Percentiles rank a stretch among this genome's conserved stretches.
phyloP scores from a whole-genome alignment of 805 yeast species.

The Groenewaldozyma salmanticensis region DNA sequence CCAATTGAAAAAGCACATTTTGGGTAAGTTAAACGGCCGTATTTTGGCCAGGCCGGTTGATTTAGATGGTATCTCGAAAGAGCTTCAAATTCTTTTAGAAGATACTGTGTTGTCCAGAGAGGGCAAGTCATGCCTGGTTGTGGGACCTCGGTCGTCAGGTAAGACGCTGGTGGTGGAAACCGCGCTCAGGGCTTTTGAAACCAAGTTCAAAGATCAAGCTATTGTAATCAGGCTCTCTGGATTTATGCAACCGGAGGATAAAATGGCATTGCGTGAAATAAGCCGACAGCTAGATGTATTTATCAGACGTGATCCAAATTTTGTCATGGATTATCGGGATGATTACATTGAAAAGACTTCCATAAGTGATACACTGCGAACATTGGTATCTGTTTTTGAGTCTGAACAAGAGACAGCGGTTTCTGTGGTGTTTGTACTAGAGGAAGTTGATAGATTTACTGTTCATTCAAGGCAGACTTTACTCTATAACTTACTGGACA shows the following conservation, averaged over 20 bases:
- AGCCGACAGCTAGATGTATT: slow-evolving; percentile 66
- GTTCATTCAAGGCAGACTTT: slow-evolving; percentile 67
- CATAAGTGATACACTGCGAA: slow-evolving; percentile 20
- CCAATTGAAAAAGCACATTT: slow-evolving; percentile 16
- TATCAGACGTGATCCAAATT: slow-evolving; percentile 18
- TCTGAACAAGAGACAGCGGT: slow-evolving; percentile 25
- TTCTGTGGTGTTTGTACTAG: slow-evolving; percentile 69
- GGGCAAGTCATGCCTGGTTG: slow-evolving; percentile 68
- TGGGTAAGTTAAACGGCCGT: slow-evolving; percentile 24
- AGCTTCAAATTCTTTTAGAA: slow-evolving; percentile 48
- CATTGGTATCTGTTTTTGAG: slow-evolving; percentile 21
- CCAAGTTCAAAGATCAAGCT: slow-evolving; percentile 36
- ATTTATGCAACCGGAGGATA: slow-evolving; percentile 61
- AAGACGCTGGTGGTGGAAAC: slow-evolving; percentile 55
- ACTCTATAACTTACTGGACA: slow-evolving; percentile 77
- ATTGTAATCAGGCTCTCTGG: slow-evolving; percentile 63
- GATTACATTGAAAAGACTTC: slow-evolving; percentile 23
- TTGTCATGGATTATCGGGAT: slow-evolving; percentile 10
- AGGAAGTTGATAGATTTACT: slow-evolving; percentile 77
- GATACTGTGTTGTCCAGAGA: slow-evolving; percentile 59
- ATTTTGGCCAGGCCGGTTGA: slow-evolving; percentile 24
- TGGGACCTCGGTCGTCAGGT: slow-evolving; percentile 77
- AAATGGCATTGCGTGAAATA: slow-evolving; percentile 70
- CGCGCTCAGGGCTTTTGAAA: slow-evolving; percentile 40
- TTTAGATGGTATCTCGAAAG: slow-evolving; percentile 32